These are phyloP conservation scores for Escovopsis sp. DNA, from an alignment of 2,329 filamentous ascomycete species.

Conservation along the genomic window DNA sequence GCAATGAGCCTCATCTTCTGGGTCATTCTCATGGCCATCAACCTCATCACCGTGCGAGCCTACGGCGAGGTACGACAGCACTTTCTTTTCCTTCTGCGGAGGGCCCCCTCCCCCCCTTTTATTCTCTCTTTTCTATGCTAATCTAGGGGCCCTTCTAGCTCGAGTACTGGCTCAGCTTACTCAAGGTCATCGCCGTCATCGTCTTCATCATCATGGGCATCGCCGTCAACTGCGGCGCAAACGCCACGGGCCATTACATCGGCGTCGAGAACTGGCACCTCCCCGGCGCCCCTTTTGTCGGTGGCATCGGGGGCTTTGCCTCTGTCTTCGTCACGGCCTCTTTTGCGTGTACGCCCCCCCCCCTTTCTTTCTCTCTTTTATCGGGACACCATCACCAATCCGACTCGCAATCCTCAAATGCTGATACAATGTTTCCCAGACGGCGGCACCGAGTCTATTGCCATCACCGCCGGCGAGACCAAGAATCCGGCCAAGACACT, in stretches of 20 bases:
- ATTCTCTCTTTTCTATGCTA: background rate
- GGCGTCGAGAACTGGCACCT: slow-evolving; percentile 43
- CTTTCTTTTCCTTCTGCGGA: too few species aligned
- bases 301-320: slow-evolving; percentile 49
- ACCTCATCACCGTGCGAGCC: slow-evolving; percentile 19
- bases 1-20: slow-evolving; percentile 48
- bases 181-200: slow-evolving; percentile 39
- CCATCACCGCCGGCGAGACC: slow-evolving; percentile 52
- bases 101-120: background rate
- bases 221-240: slow-evolving; percentile 36
- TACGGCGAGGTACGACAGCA: slow-evolving; percentile 18
- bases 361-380: too few species aligned
- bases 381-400: background rate
- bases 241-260: slow-evolving; percentile 37
- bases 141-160: slow-evolving; percentile 19
- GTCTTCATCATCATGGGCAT: slow-evolving; percentile 51
- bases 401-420: background rate
- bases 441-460: slow-evolving; percentile 47
- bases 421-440: slow-evolving; percentile 8
- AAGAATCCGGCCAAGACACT: slow-evolving; percentile 45
- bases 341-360: slow-evolving; percentile 36
- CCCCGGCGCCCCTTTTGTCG: slow-evolving; percentile 48
- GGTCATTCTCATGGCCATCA: slow-evolving; percentile 33
- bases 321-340: slow-evolving; percentile 38
- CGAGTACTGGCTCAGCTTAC: slow-evolving; percentile 41